Conservation (phyloP, 2,329 filamentous ascomycete species). For the Diaporthe sp. region DNA sequence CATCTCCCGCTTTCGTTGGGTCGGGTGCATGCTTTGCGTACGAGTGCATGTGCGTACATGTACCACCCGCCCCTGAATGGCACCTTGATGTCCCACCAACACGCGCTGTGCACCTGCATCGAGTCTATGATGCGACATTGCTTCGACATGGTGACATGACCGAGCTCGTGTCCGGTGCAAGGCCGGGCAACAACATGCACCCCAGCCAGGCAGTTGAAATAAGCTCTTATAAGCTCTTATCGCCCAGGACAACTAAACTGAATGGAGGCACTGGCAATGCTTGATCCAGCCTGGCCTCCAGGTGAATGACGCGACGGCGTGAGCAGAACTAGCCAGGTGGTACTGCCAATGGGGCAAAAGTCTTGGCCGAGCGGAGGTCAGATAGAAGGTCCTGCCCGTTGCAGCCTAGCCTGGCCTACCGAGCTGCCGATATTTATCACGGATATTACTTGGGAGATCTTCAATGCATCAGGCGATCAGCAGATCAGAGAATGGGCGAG, state of each 20-base stretch:
- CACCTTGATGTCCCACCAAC: conserved; percentile 11
- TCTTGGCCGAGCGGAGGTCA: conserved; percentile 18
- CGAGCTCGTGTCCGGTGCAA: background rate
- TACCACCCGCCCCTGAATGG: background rate
- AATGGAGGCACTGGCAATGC: conserved; percentile 19
- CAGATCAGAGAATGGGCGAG: background rate
- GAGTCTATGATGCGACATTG: conserved; percentile 10
- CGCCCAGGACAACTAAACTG: conserved; percentile 24
- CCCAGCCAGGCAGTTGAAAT: conserved; percentile 3
- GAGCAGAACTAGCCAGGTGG: conserved; percentile 16
- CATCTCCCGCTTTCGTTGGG: background rate
- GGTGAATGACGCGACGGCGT: conserved; percentile 20
- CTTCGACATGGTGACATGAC: background rate
- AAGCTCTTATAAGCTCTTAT: conserved; percentile 30
- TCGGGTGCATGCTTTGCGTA: background rate
- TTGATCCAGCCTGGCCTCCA: conserved; percentile 1
- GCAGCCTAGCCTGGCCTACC: background rate
- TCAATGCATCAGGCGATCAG: conserved; percentile 19
- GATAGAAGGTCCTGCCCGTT: background rate
- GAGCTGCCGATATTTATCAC: conserved; percentile 21
- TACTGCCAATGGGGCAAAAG: conserved; percentile 8
- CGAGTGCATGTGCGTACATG: conserved; percentile 14
- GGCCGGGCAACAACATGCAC: background rate
- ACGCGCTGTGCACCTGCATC: background rate
- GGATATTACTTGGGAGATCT: conserved; percentile 22